Evolutionary conservation across 306 rosid genomes (phyloP), one percentile per base, ranked within the genome.

Genomic region (Cucurbita moschata): DNA sequence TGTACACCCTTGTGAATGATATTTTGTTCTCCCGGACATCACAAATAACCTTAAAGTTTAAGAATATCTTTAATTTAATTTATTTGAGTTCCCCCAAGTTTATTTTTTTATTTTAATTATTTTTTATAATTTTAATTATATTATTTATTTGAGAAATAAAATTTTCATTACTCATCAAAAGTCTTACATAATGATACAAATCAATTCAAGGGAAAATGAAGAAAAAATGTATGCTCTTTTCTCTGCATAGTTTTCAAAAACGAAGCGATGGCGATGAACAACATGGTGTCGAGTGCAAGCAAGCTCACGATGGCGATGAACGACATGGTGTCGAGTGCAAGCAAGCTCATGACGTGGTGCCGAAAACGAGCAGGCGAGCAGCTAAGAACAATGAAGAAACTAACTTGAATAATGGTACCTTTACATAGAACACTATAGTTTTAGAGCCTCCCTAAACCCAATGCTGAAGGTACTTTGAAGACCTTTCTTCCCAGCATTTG

Each of bases 391-490:
- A 70, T 6, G 56, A 49, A 21, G 69, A 56, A 71, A 63, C 59
- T 35, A 70, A 50, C 59, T 70, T 73, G 53, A 74, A 51, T 13
- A 74, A 51, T 13, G 59, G 55, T 18, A 71, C 70, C 56, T 62
- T 50, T 53, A 54, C 72, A 76, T 40, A 43, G 26, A 53, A 11
- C 21, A 60, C 81, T 79, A 77, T 6, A 78, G 82, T 79, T 83
- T 82, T 37, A 87, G 72, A 55, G 90, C 88, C 79, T 88, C 96
- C 76, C 90, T 89, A 83, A 89, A 88, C 51, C 80, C 77, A 47
- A 94, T 83, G 85, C 97, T 89, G 85, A 89, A 89, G 68, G 78
- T 87, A 56, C 77, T 76, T 79, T 94, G 96, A 21, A 91, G 74
- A 37, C 92, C 91, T 77, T 86, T 94, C 78, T 83, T 89, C 43